Conservation (phyloP, 805 yeast species). For the Metschnikowia dekortorum region DNA sequence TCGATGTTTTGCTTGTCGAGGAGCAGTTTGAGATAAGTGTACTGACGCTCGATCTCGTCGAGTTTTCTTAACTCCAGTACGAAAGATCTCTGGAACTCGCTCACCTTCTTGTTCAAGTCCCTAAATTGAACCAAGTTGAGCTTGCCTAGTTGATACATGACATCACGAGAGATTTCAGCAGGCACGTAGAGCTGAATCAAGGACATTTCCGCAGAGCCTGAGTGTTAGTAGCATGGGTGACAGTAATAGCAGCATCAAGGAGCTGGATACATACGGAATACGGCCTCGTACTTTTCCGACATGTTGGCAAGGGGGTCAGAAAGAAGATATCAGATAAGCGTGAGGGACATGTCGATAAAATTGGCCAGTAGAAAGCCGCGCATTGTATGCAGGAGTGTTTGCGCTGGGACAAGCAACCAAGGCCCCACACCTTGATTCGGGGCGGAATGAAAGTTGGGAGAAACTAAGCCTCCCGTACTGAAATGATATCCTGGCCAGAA, state of each 20-base stretch:
- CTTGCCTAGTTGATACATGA: slow-evolving; percentile 82
- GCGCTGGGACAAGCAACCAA: background rate
- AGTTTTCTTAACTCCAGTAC: slow-evolving; percentile 80
- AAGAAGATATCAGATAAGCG: slow-evolving; percentile 2
- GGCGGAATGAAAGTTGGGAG: too few species aligned
- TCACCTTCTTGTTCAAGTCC: slow-evolving; percentile 72
- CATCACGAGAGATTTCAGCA: slow-evolving; percentile 81
- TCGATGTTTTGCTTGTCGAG: slow-evolving; percentile 47
- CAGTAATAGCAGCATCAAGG: background rate
- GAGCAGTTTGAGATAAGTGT: slow-evolving; percentile 39
- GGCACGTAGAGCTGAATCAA: slow-evolving; percentile 89
- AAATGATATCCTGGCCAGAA: too few species aligned
- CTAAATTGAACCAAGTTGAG: slow-evolving; percentile 83
- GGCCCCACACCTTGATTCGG: too few species aligned
- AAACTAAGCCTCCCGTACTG: too few species aligned
- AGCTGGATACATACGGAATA: slow-evolving; percentile 37
- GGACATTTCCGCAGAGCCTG: slow-evolving; percentile 95
- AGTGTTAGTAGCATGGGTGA: slow-evolving; percentile 13
- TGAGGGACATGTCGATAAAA: slow-evolving; percentile 2
- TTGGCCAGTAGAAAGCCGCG: slow-evolving; percentile 5
- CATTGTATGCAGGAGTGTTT: background rate
- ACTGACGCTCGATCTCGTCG: slow-evolving; percentile 87
- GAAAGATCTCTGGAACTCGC: slow-evolving; percentile 84
- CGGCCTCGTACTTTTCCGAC: slow-evolving; percentile 40
- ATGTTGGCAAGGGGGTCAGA: slow-evolving; percentile 6